Evolutionary conservation across 352 stramenopile genomes (phyloP), one percentile per base, ranked within the genome.

Genomic region (Pythium insidiosum): DNA sequence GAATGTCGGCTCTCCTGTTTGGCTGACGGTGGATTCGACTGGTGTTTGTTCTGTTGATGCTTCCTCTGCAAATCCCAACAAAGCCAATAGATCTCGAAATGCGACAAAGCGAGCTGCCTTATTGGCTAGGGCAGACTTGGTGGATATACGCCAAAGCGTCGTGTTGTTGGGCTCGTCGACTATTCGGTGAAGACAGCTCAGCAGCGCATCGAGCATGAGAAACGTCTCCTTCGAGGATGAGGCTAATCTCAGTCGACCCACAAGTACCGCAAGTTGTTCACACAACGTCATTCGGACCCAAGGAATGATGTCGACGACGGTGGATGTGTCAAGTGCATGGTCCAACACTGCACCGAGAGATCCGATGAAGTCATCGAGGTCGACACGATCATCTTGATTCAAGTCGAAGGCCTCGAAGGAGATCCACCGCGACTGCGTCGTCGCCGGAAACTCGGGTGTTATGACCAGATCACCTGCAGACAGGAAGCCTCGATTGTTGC

Each of bases 301-400:
- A 13, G 25, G 34, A n/a, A 60, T 26, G 33, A 62, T 40, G 7
- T 55, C 42, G 6, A 5, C 28, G 21, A 10, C 16, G 40, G 38
- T 33, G 0, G 35, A 25, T 0, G 65, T 26, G 24, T 82, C 71
- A 30, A 71, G 84, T 0, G 58, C 34, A 41, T 84, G 68, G 22
- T 88, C 73, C 9, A 88, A 19, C 0, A 71, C 9, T 5, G 73
- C 72, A 1, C 72, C 68, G 0, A 88, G 26, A 2, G 75, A 58
- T 11, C 68, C 64, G 2, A 84, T 67, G 45, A 85, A 83, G 34
- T 85, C 75, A 0, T 44, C 25, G 12, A 83, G 54, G 24, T 85
- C 73, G 1, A 84, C 34, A 19, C 61, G 66, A 1, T 43, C 62
- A 43, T 85, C 66, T 4, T 67, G 61, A 2, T 66, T 53, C 16